phyloP scores from a whole-genome alignment of 2,329 filamentous ascomycete genomes.

The Pestalotiopsis sp. region DNA sequence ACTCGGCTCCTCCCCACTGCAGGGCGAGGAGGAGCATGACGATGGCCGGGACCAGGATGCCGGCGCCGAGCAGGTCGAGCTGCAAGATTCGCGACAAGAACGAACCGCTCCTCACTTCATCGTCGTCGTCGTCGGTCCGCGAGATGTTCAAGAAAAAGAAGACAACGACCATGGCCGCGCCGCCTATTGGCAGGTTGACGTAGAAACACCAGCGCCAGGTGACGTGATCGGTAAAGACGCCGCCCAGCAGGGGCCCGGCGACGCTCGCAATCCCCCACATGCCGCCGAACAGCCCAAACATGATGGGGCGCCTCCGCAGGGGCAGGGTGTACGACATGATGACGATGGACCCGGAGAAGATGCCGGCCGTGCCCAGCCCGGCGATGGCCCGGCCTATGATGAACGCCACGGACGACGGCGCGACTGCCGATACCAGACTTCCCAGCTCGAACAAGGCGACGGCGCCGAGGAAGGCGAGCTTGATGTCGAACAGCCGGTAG shows the following conservation, averaged over 20 bases:
- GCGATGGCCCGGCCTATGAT: slow-evolving; percentile 31
- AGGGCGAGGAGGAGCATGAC: slow-evolving; percentile 57
- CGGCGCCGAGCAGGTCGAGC: slow-evolving; percentile 52
- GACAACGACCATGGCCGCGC: slow-evolving; percentile 49
- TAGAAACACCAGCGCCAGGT: slow-evolving; percentile 26
- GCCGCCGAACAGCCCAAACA: slow-evolving; percentile 15
- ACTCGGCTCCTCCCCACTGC: slow-evolving; percentile 57
- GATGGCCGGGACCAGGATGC: slow-evolving; percentile 54
- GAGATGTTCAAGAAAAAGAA: slow-evolving; percentile 47
- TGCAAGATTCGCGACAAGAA: slow-evolving; percentile 41
- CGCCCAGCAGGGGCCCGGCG: slow-evolving; percentile 19
- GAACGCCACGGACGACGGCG: slow-evolving; percentile 27
- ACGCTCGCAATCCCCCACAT: slow-evolving; percentile 21
- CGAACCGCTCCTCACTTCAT: slow-evolving; percentile 25
- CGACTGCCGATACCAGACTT: slow-evolving; percentile 19
- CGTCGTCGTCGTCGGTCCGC: slow-evolving; percentile 31
- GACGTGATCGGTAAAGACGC: slow-evolving; percentile 18
- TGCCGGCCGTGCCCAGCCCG: slow-evolving; percentile 30
- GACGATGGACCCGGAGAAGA: slow-evolving; percentile 30
- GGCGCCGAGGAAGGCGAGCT: slow-evolving; percentile 35
- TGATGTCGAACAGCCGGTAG: slow-evolving; percentile 37
- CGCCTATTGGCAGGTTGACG: slow-evolving; percentile 44
- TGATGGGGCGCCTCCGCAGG: slow-evolving; percentile 20
- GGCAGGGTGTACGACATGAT: slow-evolving; percentile 23
- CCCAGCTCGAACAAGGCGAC: slow-evolving; percentile 34